Evolutionary conservation across 2,329 filamentous ascomycete genomes (phyloP), one percentile per base, ranked within the genome.

Genomic region (Thermothelomyces thermophilus): DNA sequence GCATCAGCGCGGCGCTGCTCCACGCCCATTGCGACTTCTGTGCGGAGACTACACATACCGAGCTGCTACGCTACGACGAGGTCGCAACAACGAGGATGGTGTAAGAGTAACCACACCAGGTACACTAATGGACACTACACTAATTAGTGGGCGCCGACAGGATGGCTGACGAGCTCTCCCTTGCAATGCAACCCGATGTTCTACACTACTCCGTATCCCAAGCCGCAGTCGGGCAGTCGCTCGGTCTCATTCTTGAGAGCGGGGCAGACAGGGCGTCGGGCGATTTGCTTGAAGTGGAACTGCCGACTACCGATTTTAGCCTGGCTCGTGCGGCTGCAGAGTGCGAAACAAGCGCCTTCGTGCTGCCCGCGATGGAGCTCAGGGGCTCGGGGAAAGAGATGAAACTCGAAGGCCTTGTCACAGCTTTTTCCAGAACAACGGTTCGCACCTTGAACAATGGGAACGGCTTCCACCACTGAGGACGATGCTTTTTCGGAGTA

Each of bases 381-480:
- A 54, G 53, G 55, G 50, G 31, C 24, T 39, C 41, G 46, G 47
- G 39, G 34, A 51, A 53, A 48, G 52, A 63, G 37, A 50, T 58
- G 58, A 61, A 61, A 61, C 58, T 52, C 37, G 56, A 42, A 37
- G 19, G 40, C 31, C 24, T 17, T 49, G 59, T 62, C 55, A 54
- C 61, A 57, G 53, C 51, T 60, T 57, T 51, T 63, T 63, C 58
- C 56, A 62, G 61, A 62, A 62, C 34, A 54, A 11, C 56, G 55
- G 33, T 41, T 41, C 34, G 36, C 19, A 35, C 37, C 36, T 41
- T 41, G 31, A 45, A 19, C 33, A 28, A 16, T 31, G 46, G 35
- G 31, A 30, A 35, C 41, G 20, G 46, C 30, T 49, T 14, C 24
- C 24, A 5, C 9, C 37, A 53, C 26, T 49, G 41, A 46, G 39